Percentiles rank a stretch among this genome's conserved stretches.
Conservation (phyloP, 176 grass and related monocot genomes). For the Cenchrus fungigraminus region DNA sequence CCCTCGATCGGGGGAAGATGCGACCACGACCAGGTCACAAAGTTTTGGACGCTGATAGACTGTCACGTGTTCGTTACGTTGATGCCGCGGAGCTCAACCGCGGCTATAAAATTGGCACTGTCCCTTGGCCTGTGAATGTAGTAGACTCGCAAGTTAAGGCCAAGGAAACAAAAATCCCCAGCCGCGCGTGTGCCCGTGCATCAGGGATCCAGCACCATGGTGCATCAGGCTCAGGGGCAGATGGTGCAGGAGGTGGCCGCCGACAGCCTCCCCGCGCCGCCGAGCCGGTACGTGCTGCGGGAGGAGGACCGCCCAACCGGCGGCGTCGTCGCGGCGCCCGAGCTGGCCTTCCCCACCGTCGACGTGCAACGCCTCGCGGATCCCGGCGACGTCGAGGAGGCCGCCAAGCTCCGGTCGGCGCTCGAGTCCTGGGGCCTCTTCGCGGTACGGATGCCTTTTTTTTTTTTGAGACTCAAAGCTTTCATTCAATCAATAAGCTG, state of each 20-base stretch:
- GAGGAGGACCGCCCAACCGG: constrained; percentile 32
- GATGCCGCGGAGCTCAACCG: neutral
- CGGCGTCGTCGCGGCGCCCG: neutral
- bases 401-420: constrained; percentile 46
- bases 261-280: constrained; percentile 18
- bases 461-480: no score
- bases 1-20: no score
- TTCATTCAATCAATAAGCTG: no score
- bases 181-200: neutral
- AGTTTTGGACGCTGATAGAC: neutral
- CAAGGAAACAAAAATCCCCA: no score
- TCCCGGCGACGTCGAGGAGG: constrained; percentile 46
- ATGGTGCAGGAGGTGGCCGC: constrained; percentile 55
- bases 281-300: constrained; percentile 50
- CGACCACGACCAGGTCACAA: no score
- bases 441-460: constrained; percentile 11
- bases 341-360: constrained; percentile 47
- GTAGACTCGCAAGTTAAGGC: neutral
- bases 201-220: neutral
- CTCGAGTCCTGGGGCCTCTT: constrained; percentile 65
- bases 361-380: constrained; percentile 48
- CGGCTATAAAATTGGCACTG: neutral
- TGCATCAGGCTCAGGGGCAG: constrained; percentile 43
- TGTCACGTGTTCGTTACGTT: neutral
- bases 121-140: neutral